These are phyloP conservation scores for Apiosordaria backusii DNA, from an alignment of 495 filamentous ascomycete genomes.

Conservation along the genomic window DNA sequence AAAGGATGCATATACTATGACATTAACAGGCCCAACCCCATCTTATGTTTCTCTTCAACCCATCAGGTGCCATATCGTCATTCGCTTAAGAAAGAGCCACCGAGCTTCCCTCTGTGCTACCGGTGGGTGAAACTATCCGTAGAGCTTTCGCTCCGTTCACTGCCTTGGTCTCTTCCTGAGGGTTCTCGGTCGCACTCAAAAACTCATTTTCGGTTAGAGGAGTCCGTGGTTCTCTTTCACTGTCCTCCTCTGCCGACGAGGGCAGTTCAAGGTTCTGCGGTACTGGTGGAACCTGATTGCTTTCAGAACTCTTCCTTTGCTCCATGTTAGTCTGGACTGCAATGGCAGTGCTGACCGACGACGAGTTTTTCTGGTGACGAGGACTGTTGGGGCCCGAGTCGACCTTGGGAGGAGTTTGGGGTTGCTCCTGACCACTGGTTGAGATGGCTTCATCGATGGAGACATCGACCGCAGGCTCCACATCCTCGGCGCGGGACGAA, in stretches of 20 bases:
- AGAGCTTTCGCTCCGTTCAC: conserved; percentile 11
- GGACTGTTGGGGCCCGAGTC: conserved; percentile 14
- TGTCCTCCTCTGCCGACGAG: conserved; percentile 32
- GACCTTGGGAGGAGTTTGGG: neutral
- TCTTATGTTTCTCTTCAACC: neutral
- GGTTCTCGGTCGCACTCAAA: conserved; percentile 7
- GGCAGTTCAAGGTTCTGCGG: conserved; percentile 21
- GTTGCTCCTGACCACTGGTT: conserved; percentile 2
- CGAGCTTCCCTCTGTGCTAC: conserved; percentile 1
- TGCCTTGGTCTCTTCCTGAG: neutral
- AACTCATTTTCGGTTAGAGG: conserved; percentile 27
- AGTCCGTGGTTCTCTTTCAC: conserved; percentile 31
- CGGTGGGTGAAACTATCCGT: conserved; percentile 13
- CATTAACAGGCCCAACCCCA: neutral
- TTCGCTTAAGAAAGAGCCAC: conserved; percentile 15
- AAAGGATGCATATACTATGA: neutral
- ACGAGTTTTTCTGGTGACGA: conserved; percentile 31
- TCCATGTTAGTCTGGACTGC: conserved; percentile 12
- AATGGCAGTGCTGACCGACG: conserved; percentile 32
- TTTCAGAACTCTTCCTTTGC: conserved; percentile 2
- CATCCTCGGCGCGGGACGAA: conserved; percentile 15
- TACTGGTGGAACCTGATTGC: conserved; percentile 11
- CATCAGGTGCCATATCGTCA: neutral
- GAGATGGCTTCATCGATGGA: conserved; percentile 15
- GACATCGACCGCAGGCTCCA: conserved; percentile 7